A percentile compares a stretch with the other conserved stretches of the same genome.
Evolutionary conservation across 1,284 basidiomycete genomes (phyloP).

Genomic region (Papiliotrema laurentii): DNA sequence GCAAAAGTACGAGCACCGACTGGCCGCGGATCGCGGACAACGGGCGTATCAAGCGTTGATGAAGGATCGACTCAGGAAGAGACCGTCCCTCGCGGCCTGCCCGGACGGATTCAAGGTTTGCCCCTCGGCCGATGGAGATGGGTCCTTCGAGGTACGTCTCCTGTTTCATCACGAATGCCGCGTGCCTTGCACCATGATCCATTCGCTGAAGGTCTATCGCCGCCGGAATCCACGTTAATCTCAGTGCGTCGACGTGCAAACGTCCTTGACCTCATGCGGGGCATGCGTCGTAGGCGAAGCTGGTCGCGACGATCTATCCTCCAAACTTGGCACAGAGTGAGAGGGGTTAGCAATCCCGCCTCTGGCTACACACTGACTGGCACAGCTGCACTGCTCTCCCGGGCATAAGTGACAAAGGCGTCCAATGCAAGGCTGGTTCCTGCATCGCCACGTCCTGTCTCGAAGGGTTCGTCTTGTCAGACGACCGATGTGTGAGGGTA

Average conservation of each 20-base stretch:
- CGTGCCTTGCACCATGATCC: too few relatives aligned
- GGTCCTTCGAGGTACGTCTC: too few relatives aligned
- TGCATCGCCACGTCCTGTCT: background rate
- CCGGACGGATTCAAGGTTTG: too few relatives aligned
- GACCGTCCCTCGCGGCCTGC: too few relatives aligned
- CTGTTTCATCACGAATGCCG: too few relatives aligned
- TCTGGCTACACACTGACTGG: background rate
- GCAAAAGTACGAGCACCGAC: too few relatives aligned
- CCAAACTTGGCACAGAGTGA: background rate
- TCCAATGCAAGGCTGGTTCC: background rate
- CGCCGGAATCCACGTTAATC: too few relatives aligned
- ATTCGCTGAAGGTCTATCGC: too few relatives aligned
- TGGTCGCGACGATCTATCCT: background rate
- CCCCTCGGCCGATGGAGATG: too few relatives aligned
- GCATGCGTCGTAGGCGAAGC: background rate
- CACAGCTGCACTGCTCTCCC: constrained; percentile 2
- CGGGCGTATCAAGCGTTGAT: too few relatives aligned
- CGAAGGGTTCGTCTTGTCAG: background rate
- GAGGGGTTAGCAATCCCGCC: background rate
- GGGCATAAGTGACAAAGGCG: background rate
- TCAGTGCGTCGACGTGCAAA: constrained; percentile 1
- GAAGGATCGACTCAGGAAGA: too few relatives aligned
- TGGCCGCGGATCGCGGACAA: too few relatives aligned
- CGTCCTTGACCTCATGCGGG: background rate
- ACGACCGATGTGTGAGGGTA: background rate